A percentile compares a stretch with the other conserved stretches of the same genome.
Evolutionary conservation across 192 early-diverging fungal species (phyloP).

Genomic region (Phycomyces nitens): DNA sequence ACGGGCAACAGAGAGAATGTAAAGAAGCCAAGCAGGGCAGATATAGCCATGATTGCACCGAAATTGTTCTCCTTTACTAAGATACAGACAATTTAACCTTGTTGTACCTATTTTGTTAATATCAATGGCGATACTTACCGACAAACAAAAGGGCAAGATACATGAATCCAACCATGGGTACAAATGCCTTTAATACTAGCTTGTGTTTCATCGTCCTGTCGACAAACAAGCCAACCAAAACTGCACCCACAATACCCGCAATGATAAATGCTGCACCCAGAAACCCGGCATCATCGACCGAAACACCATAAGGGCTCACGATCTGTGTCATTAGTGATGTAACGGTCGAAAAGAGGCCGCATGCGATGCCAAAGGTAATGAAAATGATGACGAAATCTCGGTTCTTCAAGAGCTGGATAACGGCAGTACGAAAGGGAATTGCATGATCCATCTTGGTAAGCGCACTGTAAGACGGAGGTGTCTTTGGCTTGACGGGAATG

Average conservation of each 20-base stretch:
- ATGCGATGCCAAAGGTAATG: slow-evolving; percentile 45
- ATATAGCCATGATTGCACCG: slow-evolving; percentile 17
- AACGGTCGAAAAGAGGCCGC: slow-evolving; percentile 48
- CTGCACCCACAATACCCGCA: slow-evolving; percentile 56
- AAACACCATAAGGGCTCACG: slow-evolving; percentile 42
- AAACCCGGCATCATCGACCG: slow-evolving; percentile 45
- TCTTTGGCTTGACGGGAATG: slow-evolving; percentile 42
- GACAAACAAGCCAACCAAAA: slow-evolving; percentile 45
- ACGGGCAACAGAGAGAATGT: slow-evolving; percentile 33
- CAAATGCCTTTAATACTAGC: slow-evolving; percentile 37
- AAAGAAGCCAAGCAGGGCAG: slow-evolving; percentile 30
- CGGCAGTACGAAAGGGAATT: slow-evolving; percentile 32
- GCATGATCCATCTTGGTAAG: slow-evolving; percentile 29
- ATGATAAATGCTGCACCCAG: slow-evolving; percentile 54
- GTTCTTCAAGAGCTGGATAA: slow-evolving; percentile 40
- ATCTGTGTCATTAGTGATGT: slow-evolving; percentile 48
- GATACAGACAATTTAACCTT: not conserved
- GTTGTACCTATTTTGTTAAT: slow-evolving; percentile 1
- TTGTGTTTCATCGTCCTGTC: slow-evolving; percentile 57
- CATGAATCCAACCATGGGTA: slow-evolving; percentile 41
- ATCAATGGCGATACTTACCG: slow-evolving; percentile 23
- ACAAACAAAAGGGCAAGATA: slow-evolving; percentile 48
- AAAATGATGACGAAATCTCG: slow-evolving; percentile 45
- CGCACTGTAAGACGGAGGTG: slow-evolving; percentile 48
- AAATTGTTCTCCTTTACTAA: slow-evolving; percentile 40